Evolutionary conservation across 106 monocot genomes (phyloP).

Genomic region (Dendrobium catenatum): DNA sequence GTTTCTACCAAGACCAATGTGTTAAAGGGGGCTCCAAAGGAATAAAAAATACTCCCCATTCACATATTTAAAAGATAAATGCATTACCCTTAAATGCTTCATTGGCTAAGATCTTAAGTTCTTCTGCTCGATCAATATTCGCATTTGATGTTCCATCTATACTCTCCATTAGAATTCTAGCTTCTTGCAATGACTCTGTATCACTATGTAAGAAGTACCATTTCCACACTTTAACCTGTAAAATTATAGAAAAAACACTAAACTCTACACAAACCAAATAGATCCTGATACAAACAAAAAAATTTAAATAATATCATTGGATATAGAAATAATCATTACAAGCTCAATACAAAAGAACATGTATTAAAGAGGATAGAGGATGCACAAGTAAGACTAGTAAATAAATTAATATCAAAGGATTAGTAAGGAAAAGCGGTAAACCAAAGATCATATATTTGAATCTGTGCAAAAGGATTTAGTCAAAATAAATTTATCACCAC

Average conservation of each 20-base stretch:
- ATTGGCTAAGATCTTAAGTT: slow-evolving; percentile 74
- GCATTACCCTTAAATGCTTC: slow-evolving; percentile 78
- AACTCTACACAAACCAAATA: not conserved
- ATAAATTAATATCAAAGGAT: not conserved
- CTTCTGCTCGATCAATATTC: slow-evolving; percentile 54
- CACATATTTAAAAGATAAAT: not conserved
- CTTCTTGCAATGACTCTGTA: not conserved
- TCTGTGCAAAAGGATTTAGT: not conserved
- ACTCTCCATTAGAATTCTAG: slow-evolving; percentile 11
- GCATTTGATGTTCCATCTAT: slow-evolving; percentile 42
- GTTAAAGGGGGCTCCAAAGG: not conserved
- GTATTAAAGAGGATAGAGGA: not conserved
- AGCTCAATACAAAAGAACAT: not conserved
- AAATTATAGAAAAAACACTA: not conserved
- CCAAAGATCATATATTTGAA: not conserved
- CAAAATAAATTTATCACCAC: not conserved
- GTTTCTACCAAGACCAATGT: not conserved
- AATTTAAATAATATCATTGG: not conserved
- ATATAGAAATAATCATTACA: not conserved
- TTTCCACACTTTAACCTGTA: not conserved
- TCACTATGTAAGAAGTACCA: not conserved
- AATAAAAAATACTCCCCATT: not conserved
- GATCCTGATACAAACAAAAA: not conserved
- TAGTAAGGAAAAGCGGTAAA: not conserved
- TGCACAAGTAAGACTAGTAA: not conserved